Evolutionary conservation across 208 protist genomes (phyloP), one percentile per base, ranked within the genome.

Genomic region (Acanthamoeba culbertsoni): DNA sequence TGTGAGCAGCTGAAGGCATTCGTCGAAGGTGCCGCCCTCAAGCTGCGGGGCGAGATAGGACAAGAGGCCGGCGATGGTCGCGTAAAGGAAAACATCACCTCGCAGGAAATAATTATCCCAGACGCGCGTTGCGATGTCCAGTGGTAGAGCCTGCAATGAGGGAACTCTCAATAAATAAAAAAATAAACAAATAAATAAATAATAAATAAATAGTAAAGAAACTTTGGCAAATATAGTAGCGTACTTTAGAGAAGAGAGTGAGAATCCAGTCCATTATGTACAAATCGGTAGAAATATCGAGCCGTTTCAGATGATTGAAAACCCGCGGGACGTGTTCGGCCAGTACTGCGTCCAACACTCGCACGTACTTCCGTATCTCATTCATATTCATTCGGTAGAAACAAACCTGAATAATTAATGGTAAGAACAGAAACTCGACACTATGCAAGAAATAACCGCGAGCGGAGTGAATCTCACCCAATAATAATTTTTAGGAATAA

Each of bases 21-120:
- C 55, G 53, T 95, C 94, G 33, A 95, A 95, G 23, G 82, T 79
- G 20, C 68, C 91, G 57, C 10, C 35, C 18, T 94, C 48, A 23
- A 95, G 91, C 35, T 93, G 77, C 26, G 93, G 86, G 4, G 86
- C 3, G 0, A 92, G 46, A 7, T 51, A 79, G n/a, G 65, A 63
- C 16, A 82, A n/a, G 16, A 95, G 63, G 37, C 93, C 95, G 0
- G 95, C 43, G 20, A 59, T 62, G 0, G 77, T 84, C 42, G 92
- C 45, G 35, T 96, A 94, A 10, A 97, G 94, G 37, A 96, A 94
- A 6, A 88, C 28, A 26, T 97, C 96, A 10, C 95, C 95, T 35
- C 96, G 71, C 18, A 95, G 75, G 40, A 96, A 94, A 1, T 94
- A 88, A 16, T 86, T 92, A 55, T 97, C 96, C 96, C 96, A 97